Evolutionary conservation across 305 asterid genomes (phyloP).

Genomic region (Solanum hybrid): DNA sequence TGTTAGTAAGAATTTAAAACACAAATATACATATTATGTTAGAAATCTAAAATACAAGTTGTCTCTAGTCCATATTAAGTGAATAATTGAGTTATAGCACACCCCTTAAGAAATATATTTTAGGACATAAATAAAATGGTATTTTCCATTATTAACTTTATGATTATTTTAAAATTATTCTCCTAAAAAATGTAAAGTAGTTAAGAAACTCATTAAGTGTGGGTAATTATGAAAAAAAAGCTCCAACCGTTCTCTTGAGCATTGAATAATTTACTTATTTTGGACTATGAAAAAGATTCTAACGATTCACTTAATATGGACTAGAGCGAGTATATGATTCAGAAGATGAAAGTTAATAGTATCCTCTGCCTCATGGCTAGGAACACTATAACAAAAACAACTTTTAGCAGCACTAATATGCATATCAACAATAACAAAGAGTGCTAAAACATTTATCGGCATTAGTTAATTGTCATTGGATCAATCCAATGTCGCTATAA

Average conservation of each 20-base stretch:
- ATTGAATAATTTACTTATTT: neutral
- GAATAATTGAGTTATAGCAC: neutral
- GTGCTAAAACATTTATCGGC: neutral
- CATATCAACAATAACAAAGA: neutral
- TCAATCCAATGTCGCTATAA: neutral
- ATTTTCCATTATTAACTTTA: no score
- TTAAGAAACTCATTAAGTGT: neutral
- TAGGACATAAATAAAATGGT: no score
- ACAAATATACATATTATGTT: neutral
- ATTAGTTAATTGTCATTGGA: neutral
- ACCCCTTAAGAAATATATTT: neutral
- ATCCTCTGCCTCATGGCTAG: neutral
- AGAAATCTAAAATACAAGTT: neutral
- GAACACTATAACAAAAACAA: neutral
- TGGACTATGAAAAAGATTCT: neutral
- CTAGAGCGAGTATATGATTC: neutral
- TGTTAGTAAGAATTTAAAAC: neutral
- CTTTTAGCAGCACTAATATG: neutral
- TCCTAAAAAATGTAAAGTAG: neutral
- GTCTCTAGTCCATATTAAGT: no score
- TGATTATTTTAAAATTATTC: neutral
- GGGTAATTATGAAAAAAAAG: neutral
- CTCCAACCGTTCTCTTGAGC: neutral
- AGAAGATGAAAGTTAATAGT: neutral
- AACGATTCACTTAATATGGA: neutral